A percentile compares a stretch with the other conserved stretches of the same genome.
phyloP scores from a whole-genome alignment of 208 protist genomes.

The Tritrichomonas musculus region DNA sequence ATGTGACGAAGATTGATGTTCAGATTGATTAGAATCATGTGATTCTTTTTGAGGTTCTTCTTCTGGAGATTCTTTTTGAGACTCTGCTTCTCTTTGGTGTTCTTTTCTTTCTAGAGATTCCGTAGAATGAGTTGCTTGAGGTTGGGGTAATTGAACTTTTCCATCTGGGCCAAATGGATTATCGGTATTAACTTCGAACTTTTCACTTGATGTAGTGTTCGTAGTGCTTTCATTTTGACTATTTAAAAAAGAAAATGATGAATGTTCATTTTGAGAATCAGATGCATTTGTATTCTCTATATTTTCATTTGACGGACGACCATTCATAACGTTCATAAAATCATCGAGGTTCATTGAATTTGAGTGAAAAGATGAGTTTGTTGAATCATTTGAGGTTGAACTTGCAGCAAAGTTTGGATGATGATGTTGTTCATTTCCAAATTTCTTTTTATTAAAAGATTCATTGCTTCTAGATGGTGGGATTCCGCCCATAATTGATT shows the following conservation, averaged over 20 bases:
- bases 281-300: neutral
- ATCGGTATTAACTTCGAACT: neutral
- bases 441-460: neutral
- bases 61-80: no score
- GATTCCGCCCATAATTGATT: neutral
- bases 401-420: neutral
- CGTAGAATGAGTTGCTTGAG: no score
- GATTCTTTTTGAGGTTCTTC: no score
- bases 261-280: neutral
- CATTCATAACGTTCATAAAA: neutral
- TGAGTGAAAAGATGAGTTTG: neutral
- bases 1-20: no score
- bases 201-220: neutral
- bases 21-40: no score
- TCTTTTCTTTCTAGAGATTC: no score
- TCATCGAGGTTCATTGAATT: neutral
- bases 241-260: neutral
- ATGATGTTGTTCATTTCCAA: neutral
- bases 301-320: neutral
- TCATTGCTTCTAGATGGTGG: neutral
- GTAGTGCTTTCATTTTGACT: neutral
- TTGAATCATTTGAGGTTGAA: neutral
- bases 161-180: neutral
- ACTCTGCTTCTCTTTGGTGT: no score
- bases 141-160: neutral